phyloP scores from a whole-genome alignment of 345 rosid species.

The Stellera chamaejasme region DNA sequence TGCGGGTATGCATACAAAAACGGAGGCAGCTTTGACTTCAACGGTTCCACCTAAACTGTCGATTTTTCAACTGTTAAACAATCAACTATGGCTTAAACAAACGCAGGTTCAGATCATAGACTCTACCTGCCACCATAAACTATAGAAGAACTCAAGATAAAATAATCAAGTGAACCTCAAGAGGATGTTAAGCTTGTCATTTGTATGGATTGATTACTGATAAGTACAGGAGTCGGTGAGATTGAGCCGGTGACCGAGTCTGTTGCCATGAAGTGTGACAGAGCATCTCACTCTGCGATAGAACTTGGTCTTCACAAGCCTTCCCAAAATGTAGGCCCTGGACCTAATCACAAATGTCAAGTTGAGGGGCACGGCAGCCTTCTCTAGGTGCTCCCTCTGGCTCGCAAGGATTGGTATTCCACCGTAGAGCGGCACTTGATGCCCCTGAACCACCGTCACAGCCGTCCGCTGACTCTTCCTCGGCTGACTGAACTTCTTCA shows the following conservation, averaged over 20 bases:
- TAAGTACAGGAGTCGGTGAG: slow-evolving; percentile 43
- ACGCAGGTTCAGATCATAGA: no score
- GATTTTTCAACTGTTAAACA: no score
- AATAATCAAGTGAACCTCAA: no score
- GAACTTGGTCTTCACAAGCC: slow-evolving; percentile 58
- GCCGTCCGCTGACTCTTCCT: slow-evolving; percentile 42
- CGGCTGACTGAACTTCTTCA: slow-evolving; percentile 67
- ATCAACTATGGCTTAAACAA: no score
- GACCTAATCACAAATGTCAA: slow-evolving; percentile 71
- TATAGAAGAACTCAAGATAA: no score
- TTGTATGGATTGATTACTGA: slow-evolving; percentile 12
- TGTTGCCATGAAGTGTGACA: slow-evolving; percentile 43
- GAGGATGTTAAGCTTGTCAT: no score
- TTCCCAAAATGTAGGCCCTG: slow-evolving; percentile 74
- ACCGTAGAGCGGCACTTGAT: slow-evolving; percentile 83
- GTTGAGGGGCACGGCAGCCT: slow-evolving; percentile 54
- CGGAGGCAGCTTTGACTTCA: no score
- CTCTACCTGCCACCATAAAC: no score
- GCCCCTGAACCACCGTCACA: slow-evolving; percentile 45
- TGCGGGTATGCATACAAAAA: no score
- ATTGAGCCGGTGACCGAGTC: slow-evolving; percentile 50
- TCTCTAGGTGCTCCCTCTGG: slow-evolving; percentile 27
- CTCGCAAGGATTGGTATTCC: slow-evolving; percentile 42
- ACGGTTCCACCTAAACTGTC: no score
- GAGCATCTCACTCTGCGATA: slow-evolving; percentile 45